Conservation (phyloP, 257 asterid genomes). For the Solanum chaucha region DNA sequence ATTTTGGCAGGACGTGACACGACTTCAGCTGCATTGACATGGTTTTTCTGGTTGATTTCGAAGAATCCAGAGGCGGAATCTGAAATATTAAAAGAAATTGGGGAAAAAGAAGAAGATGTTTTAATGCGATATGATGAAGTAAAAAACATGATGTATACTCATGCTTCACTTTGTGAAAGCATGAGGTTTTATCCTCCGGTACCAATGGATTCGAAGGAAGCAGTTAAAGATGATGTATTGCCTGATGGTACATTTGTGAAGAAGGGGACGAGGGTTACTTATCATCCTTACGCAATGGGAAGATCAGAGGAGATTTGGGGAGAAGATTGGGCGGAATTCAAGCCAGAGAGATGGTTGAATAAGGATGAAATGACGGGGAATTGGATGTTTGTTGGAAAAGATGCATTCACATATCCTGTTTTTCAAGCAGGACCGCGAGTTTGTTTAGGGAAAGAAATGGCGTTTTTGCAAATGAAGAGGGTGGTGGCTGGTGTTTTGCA, state of each 20-base stretch:
- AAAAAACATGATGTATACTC: constrained; percentile 38
- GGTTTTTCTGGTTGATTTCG: constrained; percentile 59
- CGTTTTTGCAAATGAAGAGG: constrained; percentile 17
- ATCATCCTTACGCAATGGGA: constrained; percentile 18
- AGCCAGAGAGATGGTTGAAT: constrained; percentile 16
- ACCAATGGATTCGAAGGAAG: constrained; percentile 28
- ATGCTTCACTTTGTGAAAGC: constrained; percentile 37
- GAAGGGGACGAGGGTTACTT: constrained; percentile 4
- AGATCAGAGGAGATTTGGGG: constrained; percentile 10
- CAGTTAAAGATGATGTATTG: constrained; percentile 21
- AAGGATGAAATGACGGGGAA: not conserved
- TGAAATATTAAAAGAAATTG: constrained; percentile 19
- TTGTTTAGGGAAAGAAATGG: constrained; percentile 19
- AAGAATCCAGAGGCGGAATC: constrained; percentile 16
- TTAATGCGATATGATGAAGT: constrained; percentile 27
- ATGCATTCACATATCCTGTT: constrained; percentile 8
- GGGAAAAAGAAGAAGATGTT: not conserved
- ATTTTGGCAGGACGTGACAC: constrained; percentile 71
- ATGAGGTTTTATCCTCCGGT: constrained; percentile 54
- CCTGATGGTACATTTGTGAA: constrained; percentile 26
- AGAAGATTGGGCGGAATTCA: not conserved
- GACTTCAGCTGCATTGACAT: constrained; percentile 52
- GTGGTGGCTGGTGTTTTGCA: constrained; percentile 13
- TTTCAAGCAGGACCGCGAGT: constrained; percentile 19
- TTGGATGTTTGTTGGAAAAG: constrained; percentile 5